Evolutionary conservation across 2,329 filamentous ascomycete genomes (phyloP), one percentile per base, ranked within the genome.

Genomic region (Didymella keratinophila): DNA sequence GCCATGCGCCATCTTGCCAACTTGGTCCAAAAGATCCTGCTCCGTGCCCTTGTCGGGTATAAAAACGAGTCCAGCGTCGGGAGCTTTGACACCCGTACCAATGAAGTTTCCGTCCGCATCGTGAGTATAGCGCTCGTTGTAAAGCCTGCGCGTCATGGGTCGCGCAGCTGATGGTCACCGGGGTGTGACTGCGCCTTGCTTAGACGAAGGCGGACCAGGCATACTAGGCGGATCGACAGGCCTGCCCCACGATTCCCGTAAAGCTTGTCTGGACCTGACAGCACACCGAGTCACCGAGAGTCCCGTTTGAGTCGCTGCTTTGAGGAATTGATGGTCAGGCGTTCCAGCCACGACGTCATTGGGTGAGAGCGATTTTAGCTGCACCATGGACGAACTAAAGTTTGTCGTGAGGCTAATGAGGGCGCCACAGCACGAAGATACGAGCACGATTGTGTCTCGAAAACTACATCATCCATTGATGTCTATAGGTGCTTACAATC

Each of bases 111-210:
- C 71, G 8, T 71, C 54, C 0, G 59, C 58, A 49, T 74, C 67
- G 37, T 69, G 70, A 5, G 69, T 69, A 56, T 73, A 75, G 53
- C 65, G 65, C 57, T 69, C 69, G 20, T 65, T 52, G 53, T 72
- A 74, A 28, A 67, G 60, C 14, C 62, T 56, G 25, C 72, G 65
- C 16, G 61, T 64, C 71, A 74, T 73, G 42, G 67, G 68, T 2
- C 70, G 61, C 32, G 42, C 21, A 12, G 37, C 28, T 53, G 27
- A n/a, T 11, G 14, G 4, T 58, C 44, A 46, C 44, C 5, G 21
- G 50, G 44, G 14, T 25, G 12, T n/a, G 27, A 28, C 44, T 53
- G 25, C 39, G 56, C 28, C 49, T 49, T 25, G 11, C 16, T 30
- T 16, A 39, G 23, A 27, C 44, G 37, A 58, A 42, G 55, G 49